phyloP scores from a whole-genome alignment of 1,284 basidiomycete species.

The Leccinum pseudoinsigne region DNA sequence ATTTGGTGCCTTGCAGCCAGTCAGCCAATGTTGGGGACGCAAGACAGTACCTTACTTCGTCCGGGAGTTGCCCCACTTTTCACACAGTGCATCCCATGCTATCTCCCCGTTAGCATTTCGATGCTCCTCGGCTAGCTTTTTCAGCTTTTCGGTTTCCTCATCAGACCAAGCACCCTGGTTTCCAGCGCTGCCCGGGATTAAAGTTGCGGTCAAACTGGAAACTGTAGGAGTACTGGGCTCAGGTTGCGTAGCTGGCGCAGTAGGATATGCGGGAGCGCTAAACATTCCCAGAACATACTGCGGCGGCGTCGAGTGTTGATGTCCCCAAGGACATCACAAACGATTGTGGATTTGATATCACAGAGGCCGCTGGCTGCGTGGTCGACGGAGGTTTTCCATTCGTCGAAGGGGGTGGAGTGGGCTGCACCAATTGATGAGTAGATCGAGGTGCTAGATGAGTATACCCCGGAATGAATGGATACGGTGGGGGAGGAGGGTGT shows the following conservation, averaged over 20 bases:
- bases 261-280: conserved; percentile 49
- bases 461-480: conserved; percentile 45
- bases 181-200: conserved; percentile 41
- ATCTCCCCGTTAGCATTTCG: conserved; percentile 52
- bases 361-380: conserved; percentile 33
- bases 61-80: conserved; percentile 67
- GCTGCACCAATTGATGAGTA: conserved; percentile 19
- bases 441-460: conserved; percentile 26
- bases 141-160: conserved; percentile 67
- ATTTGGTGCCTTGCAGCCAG: conserved; percentile 63
- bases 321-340: conserved; percentile 65
- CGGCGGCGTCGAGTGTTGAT: conserved; percentile 31
- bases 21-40: conserved; percentile 14
- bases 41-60: conserved; percentile 50
- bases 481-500: conserved; percentile 61
- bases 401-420: conserved; percentile 32
- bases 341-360: conserved; percentile 67
- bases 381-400: conserved; percentile 29
- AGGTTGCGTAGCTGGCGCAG: conserved; percentile 31
- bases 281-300: conserved; percentile 44
- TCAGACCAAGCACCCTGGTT: conserved; percentile 76
- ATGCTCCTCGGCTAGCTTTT: conserved; percentile 65
- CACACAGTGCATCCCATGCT: conserved; percentile 75
- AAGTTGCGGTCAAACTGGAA: conserved; percentile 19
- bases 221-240: conserved; percentile 29